phyloP scores from a whole-genome alignment of 495 filamentous ascomycete genomes.

The Neurospora sp. region DNA sequence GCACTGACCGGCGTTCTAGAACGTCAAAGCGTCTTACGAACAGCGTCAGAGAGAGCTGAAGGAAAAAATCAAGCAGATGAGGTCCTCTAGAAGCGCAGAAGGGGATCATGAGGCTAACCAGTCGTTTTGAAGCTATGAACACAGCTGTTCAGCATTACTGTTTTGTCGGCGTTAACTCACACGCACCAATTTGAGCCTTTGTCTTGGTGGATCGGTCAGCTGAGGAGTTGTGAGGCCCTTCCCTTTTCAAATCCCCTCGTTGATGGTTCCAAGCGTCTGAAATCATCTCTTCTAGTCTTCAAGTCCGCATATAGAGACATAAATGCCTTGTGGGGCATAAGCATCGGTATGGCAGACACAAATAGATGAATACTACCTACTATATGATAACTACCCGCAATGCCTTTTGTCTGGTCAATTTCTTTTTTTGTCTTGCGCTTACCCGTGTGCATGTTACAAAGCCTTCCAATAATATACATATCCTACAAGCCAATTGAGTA shows the following conservation, averaged over 20 bases:
- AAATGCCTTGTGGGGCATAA: not conserved
- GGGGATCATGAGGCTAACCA: conserved; percentile 37
- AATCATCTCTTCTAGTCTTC: not conserved
- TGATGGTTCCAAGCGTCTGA: not conserved
- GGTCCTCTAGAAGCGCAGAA: conserved; percentile 39
- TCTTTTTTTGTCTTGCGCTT: not conserved
- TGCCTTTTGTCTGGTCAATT: not conserved
- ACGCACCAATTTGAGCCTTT: not conserved
- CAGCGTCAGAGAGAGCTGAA: conserved; percentile 56
- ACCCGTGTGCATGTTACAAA: not conserved
- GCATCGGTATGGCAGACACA: not conserved
- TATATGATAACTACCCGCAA: not conserved
- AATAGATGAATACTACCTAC: not conserved
- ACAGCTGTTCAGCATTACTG: not conserved
- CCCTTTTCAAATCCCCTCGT: not conserved
- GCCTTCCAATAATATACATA: not conserved
- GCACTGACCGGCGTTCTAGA: not conserved
- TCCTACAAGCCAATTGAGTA: not conserved
- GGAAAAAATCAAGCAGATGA: conserved; percentile 59
- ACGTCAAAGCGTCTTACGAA: conserved; percentile 37
- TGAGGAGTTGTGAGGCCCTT: conserved; percentile 1
- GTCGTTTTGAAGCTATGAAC: conserved; percentile 17
- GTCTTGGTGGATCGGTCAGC: not conserved
- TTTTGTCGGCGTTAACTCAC: not conserved
- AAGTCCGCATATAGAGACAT: not conserved